Conservation (phyloP, 2,329 filamentous ascomycete genomes). For the Arthroderma sp. region DNA sequence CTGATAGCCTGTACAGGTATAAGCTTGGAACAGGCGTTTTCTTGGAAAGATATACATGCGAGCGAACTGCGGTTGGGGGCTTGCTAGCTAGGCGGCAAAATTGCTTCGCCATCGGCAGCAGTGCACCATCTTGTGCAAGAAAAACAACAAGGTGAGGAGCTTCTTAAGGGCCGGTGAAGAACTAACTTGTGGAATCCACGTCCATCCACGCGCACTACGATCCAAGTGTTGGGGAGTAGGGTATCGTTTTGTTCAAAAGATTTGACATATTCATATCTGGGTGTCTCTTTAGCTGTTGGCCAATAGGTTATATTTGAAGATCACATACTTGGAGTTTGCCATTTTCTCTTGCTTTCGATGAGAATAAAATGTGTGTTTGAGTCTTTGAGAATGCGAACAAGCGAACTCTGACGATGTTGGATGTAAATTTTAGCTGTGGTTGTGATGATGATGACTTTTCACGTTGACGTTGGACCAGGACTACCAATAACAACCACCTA, state of each 20-base stretch:
- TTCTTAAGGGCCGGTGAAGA: conserved; percentile 1
- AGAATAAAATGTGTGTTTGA: no score
- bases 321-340: conserved; percentile 28
- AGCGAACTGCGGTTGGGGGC: no score
- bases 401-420: no score
- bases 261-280: conserved; percentile 86
- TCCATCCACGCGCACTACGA: conserved; percentile 87
- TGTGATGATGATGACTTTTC: no score
- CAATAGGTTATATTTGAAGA: no score
- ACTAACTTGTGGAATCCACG: conserved; percentile 80
- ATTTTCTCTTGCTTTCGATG: conserved; percentile 9
- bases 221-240: conserved; percentile 84
- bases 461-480: no score
- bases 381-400: no score
- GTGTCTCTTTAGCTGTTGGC: background rate
- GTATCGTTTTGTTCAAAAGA: conserved; percentile 70
- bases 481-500: no score
- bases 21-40: background rate
- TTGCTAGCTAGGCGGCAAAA: no score
- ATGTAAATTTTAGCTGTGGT: no score
- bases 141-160: background rate
- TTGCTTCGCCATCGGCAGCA: no score
- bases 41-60: background rate
- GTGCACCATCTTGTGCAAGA: background rate
- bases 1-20: conserved; percentile 50